Conservation (phyloP, 2,329 filamentous ascomycete species). For the Alternaria novae-zelandiae region DNA sequence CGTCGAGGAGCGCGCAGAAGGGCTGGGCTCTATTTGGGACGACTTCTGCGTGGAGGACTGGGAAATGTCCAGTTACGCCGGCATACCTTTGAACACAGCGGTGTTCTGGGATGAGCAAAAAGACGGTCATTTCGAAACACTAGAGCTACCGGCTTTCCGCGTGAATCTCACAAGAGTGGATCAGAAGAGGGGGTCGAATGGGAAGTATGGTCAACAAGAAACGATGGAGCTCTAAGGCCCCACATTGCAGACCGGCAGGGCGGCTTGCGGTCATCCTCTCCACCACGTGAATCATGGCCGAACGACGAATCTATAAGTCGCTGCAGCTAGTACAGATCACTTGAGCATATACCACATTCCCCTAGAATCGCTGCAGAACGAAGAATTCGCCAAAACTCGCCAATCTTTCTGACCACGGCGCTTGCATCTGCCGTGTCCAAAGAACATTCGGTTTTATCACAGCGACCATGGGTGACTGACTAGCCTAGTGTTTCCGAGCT, state of each 20-base stretch:
- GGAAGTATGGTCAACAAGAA: conserved; percentile 1
- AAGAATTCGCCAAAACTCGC: neutral
- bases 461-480: neutral
- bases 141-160: conserved; percentile 45
- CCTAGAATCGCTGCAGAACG: neutral
- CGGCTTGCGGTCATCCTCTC: neutral
- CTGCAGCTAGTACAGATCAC: neutral
- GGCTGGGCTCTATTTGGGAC: conserved; percentile 32
- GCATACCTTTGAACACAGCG: conserved; percentile 42
- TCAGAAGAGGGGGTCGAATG: neutral
- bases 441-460: neutral
- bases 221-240: conserved; percentile 12
- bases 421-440: neutral
- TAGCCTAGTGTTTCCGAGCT: neutral
- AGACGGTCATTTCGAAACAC: conserved; percentile 17
- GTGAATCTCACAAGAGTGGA: conserved; percentile 29
- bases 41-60: conserved; percentile 48
- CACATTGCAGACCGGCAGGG: neutral
- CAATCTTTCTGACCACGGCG: neutral
- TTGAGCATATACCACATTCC: neutral
- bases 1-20: conserved; percentile 17
- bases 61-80: conserved; percentile 42
- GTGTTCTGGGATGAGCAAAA: conserved; percentile 44
- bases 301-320: neutral
- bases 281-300: neutral